Conservation (phyloP, 208 protist species). For the Histomonas meleagridis region DNA sequence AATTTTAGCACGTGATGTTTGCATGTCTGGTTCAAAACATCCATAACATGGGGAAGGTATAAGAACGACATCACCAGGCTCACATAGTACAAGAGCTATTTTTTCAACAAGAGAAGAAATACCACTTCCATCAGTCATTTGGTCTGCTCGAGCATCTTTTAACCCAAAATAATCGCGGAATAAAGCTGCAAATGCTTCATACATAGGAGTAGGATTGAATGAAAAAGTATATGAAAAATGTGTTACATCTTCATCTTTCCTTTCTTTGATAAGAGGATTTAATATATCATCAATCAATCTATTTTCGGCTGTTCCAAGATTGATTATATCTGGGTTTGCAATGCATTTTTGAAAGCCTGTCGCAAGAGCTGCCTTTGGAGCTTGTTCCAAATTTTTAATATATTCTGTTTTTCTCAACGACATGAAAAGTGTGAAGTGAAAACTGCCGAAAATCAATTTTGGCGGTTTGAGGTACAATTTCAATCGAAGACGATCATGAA, state of each 20-base stretch:
- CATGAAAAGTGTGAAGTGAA: no score
- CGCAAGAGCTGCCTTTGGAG: background rate
- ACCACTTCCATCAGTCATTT: background rate
- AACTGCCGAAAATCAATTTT: no score
- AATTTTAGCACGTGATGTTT: background rate
- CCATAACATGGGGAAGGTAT: slow-evolving; percentile 1
- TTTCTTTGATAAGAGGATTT: background rate
- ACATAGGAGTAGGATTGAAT: background rate
- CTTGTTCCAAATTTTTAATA: background rate
- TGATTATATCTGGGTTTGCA: background rate
- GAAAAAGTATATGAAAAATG: background rate
- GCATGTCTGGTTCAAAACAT: slow-evolving; percentile 20
- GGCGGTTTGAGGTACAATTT: no score
- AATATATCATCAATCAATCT: background rate
- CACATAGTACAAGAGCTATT: background rate
- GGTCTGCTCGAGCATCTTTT: background rate
- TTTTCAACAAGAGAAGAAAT: slow-evolving; percentile 21
- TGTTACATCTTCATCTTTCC: background rate
- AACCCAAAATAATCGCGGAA: background rate
- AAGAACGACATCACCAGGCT: background rate
- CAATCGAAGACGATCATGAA: no score
- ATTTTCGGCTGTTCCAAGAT: slow-evolving; percentile 35
- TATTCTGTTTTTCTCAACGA: background rate
- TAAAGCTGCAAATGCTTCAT: background rate
- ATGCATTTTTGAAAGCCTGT: background rate